Evolutionary conservation across 768 basidiomycete species (phyloP).

Genomic region (Lactarius trivialis): DNA sequence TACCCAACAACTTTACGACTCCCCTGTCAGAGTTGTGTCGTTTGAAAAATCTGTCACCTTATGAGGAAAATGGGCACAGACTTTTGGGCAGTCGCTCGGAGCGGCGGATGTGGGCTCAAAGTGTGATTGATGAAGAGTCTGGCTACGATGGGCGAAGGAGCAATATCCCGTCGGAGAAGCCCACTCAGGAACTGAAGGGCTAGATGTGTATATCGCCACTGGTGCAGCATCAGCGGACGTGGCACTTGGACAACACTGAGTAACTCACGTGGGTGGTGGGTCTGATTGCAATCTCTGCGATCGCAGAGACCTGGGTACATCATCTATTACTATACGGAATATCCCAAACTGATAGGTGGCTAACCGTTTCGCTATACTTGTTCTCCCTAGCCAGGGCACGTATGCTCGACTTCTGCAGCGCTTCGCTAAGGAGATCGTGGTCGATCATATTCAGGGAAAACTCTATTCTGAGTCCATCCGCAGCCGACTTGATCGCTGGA

Average conservation of each 20-base stretch:
- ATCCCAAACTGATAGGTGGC: constrained; percentile 11
- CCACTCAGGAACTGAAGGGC: constrained; percentile 54
- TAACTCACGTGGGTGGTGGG: constrained; percentile 66
- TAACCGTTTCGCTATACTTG: constrained; percentile 46
- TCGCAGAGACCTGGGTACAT: constrained; percentile 43
- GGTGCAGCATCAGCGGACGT: constrained; percentile 11
- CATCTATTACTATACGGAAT: constrained; percentile 1
- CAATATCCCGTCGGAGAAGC: constrained; percentile 57
- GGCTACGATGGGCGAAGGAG: constrained; percentile 46
- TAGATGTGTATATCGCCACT: constrained; percentile 83
- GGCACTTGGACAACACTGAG: constrained; percentile 10
- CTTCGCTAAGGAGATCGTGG: constrained; percentile 37
- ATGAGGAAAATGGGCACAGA: constrained; percentile 28
- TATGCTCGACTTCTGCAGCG: constrained; percentile 35
- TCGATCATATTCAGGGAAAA: constrained; percentile 42
- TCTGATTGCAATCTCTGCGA: constrained; percentile 53
- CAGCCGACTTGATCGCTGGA: constrained; percentile 41
- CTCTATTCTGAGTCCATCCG: constrained; percentile 45
- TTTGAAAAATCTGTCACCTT: constrained; percentile 5
- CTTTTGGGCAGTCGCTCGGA: constrained; percentile 61
- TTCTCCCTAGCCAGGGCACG: constrained; percentile 42
- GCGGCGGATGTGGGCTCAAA: constrained; percentile 64
- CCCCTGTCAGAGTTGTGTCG: constrained; percentile 38
- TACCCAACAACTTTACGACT: constrained; percentile 55
- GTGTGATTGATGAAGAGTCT: constrained; percentile 60